Conservation (phyloP, 169 alveolate species). For the Miamiensis avidus region DNA sequence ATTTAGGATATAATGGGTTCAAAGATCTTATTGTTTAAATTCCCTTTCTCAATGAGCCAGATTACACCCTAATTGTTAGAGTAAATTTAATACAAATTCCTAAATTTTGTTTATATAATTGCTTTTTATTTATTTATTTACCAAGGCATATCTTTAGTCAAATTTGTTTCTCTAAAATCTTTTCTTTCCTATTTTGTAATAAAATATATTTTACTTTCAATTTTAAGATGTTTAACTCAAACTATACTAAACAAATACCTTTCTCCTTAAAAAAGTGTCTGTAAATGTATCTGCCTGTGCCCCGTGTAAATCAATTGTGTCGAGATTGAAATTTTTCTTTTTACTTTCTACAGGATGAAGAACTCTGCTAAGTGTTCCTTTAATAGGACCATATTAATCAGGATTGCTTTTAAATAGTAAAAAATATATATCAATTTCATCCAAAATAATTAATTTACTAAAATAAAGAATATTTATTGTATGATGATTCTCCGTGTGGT, state of each 20-base stretch:
- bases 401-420: not conserved
- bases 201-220: not conserved
- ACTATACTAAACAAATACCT: not conserved
- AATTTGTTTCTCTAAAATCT: constrained; percentile 12
- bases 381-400: constrained; percentile 1
- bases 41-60: constrained; percentile 18
- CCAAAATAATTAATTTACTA: not conserved
- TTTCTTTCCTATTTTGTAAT: not conserved
- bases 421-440: too few relatives aligned
- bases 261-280: constrained; percentile 12
- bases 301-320: constrained; percentile 5
- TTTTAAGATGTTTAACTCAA: too few relatives aligned
- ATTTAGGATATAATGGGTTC: constrained; percentile 8
- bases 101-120: too few relatives aligned
- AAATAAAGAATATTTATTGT: not conserved
- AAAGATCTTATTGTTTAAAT: constrained; percentile 7
- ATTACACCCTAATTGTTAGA: too few relatives aligned
- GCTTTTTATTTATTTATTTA: too few relatives aligned
- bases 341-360: constrained; percentile 12
- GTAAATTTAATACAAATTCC: too few relatives aligned
- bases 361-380: not conserved
- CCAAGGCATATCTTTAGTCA: constrained; percentile 9
- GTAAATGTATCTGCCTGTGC: constrained; percentile 12
- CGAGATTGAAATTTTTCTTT: not conserved
- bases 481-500: not conserved